Evolutionary conservation across 1,139 yeast species (phyloP).

Genomic region (Candida gigantensis): DNA sequence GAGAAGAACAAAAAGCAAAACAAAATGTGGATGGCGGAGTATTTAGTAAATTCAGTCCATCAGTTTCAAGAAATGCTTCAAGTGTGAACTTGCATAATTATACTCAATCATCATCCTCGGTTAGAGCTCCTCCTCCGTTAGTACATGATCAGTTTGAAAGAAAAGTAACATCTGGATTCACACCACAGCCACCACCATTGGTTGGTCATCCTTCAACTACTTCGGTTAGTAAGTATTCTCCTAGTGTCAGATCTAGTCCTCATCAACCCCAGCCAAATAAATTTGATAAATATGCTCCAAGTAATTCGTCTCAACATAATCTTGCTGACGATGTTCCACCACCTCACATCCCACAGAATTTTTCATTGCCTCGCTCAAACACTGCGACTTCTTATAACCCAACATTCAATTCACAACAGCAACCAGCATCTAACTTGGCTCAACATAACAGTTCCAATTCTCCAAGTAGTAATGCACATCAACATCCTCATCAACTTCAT

Average conservation of each 20-base stretch:
- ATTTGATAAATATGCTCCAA: constrained; percentile 27
- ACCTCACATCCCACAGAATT: too few relatives aligned
- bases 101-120: constrained; percentile 15
- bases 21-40: constrained; percentile 50
- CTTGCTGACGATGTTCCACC: constrained; percentile 12
- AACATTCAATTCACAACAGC: not conserved
- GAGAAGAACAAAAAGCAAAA: constrained; percentile 55
- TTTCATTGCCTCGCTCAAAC: too few relatives aligned
- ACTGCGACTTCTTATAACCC: constrained; percentile 1
- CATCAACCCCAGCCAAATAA: constrained; percentile 6
- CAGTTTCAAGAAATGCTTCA: constrained; percentile 56
- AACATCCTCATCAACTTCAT: not conserved
- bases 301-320: constrained; percentile 27
- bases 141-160: constrained; percentile 8
- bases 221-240: constrained; percentile 22
- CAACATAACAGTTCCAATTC: not conserved
- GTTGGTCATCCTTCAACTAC: constrained; percentile 17
- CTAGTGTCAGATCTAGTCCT: constrained; percentile 10
- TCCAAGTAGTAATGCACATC: not conserved
- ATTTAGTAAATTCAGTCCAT: constrained; percentile 73
- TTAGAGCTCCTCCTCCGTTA: constrained; percentile 4
- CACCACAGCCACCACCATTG: constrained; percentile 17
- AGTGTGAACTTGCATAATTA: constrained; percentile 36
- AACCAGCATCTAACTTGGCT: not conserved
- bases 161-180: constrained; percentile 5